A percentile compares a stretch with the other conserved stretches of the same genome.
These are phyloP conservation scores for Chrysanthemum seticuspe DNA, from an alignment of 129 eudicot genomes.

Conservation along the genomic window DNA sequence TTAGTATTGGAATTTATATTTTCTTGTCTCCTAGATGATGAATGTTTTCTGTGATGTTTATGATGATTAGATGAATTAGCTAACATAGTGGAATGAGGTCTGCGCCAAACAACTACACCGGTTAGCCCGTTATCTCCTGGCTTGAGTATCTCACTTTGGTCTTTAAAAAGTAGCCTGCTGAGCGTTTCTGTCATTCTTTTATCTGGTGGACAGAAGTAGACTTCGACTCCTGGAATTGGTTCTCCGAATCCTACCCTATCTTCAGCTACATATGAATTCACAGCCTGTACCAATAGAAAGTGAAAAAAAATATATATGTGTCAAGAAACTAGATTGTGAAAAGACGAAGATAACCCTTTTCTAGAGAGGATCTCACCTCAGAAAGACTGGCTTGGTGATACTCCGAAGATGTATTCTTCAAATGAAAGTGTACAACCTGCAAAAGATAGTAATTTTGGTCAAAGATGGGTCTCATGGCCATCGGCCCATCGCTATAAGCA, in stretches of 20 bases:
- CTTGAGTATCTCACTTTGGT: slow-evolving; percentile 36
- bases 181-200: slow-evolving; percentile 51
- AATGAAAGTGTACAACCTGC: slow-evolving; percentile 58
- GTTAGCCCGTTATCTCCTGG: slow-evolving; percentile 54
- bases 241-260: slow-evolving; percentile 82
- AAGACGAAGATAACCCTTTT: neutral
- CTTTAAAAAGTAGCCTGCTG: slow-evolving; percentile 43
- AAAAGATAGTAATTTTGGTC: slow-evolving; percentile 2
- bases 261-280: slow-evolving; percentile 59
- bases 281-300: slow-evolving; percentile 38
- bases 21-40: slow-evolving; percentile 38
- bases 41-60: slow-evolving; percentile 50
- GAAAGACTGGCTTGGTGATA: slow-evolving; percentile 41
- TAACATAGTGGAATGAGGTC: slow-evolving; percentile 50
- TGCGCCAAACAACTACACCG: slow-evolving; percentile 77
- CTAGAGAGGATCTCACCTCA: slow-evolving; percentile 41
- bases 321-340: neutral
- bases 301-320: neutral
- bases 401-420: slow-evolving; percentile 48
- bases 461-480: neutral
- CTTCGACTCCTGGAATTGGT: slow-evolving; percentile 65
- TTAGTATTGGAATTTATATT: slow-evolving; percentile 42
- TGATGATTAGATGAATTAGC: slow-evolving; percentile 69
- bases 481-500: neutral
- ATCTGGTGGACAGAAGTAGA: slow-evolving; percentile 67